Percentiles rank a stretch among this genome's conserved stretches.
phyloP scores from a whole-genome alignment of 805 yeast species.

The Ogataea nonfermentans region DNA sequence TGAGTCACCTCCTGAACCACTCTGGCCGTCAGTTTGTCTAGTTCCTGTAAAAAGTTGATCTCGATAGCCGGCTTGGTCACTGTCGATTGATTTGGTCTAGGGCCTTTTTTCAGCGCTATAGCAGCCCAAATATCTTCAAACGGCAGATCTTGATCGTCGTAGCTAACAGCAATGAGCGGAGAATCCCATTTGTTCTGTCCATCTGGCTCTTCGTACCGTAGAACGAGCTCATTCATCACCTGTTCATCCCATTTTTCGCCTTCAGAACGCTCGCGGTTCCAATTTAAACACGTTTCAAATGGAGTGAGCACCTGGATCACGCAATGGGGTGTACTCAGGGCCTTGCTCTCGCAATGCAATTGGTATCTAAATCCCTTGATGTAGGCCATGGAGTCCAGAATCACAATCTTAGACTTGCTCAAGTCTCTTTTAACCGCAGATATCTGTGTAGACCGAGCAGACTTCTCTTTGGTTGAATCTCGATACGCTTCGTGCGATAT shows the following conservation, averaged over 20 bases:
- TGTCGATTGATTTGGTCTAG: conserved; percentile 84
- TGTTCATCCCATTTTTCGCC: conserved; percentile 59
- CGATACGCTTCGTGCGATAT: conserved; percentile 65
- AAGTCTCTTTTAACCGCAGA: conserved; percentile 86
- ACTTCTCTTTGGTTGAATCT: conserved; percentile 75
- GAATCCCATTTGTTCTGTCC: conserved; percentile 88
- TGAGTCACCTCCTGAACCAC: conserved; percentile 63
- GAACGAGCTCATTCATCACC: conserved; percentile 62
- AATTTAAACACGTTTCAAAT: conserved; percentile 53
- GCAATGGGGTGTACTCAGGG: conserved; percentile 75
- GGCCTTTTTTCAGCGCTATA: conserved; percentile 56
- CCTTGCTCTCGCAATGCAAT: conserved; percentile 89
- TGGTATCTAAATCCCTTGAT: conserved; percentile 96
- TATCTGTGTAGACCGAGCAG: conserved; percentile 79
- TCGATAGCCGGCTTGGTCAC: conserved; percentile 76
- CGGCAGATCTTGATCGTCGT: conserved; percentile 54
- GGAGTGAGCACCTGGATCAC: conserved; percentile 79
- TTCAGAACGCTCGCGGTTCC: conserved; percentile 47
- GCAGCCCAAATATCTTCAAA: conserved; percentile 67
- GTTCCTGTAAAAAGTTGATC: conserved; percentile 69
- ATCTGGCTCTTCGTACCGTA: conserved; percentile 94
- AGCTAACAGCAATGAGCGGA: conserved; percentile 73
- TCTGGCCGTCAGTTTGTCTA: conserved; percentile 68
- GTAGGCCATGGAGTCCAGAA: conserved; percentile 82
- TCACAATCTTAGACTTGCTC: conserved; percentile 65